These are phyloP conservation scores for Dalbergia cultrata DNA, from an alignment of 306 rosid genomes.

Conservation along the genomic window DNA sequence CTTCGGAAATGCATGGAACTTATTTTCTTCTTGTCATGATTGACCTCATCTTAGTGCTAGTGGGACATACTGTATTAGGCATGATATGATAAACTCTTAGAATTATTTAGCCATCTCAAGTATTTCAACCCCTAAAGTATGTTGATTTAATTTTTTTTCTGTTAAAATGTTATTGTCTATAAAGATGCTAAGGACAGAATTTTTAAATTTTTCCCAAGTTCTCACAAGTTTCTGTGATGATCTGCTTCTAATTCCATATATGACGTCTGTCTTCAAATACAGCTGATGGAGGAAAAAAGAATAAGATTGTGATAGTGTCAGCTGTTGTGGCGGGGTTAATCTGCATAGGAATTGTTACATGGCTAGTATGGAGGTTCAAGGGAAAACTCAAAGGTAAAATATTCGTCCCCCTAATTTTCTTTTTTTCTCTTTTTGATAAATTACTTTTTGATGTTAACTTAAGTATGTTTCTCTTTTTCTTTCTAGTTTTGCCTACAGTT, in stretches of 20 bases:
- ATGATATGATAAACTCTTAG: too few species aligned
- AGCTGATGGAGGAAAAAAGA: conserved; percentile 54
- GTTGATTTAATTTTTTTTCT: not conserved
- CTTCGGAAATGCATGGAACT: conserved; percentile 1
- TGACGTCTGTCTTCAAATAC: conserved; percentile 42
- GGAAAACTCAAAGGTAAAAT: conserved; percentile 66
- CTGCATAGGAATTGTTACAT: conserved; percentile 52
- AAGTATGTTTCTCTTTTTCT: not conserved
- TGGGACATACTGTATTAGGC: too few species aligned
- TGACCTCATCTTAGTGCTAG: not conserved
- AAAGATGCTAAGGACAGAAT: not conserved
- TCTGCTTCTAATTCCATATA: conserved; percentile 26
- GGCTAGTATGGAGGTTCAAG: conserved; percentile 62
- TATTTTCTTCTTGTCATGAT: not conserved
- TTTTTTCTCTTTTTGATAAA: not conserved
- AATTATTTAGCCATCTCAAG: conserved; percentile 6
- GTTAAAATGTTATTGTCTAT: conserved; percentile 6
- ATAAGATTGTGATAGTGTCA: conserved; percentile 46
- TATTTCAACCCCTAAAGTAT: not conserved
- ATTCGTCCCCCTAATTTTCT: not conserved
- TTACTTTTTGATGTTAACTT: conserved; percentile 35
- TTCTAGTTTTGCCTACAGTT: conserved; percentile 53
- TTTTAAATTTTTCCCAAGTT: conserved; percentile 4
- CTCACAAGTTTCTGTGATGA: conserved; percentile 25
- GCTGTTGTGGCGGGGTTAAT: conserved; percentile 56